A percentile compares a stretch with the other conserved stretches of the same genome.
Conservation (phyloP, 2,329 filamentous ascomycete species). For the Mycosphaerella sp. region DNA sequence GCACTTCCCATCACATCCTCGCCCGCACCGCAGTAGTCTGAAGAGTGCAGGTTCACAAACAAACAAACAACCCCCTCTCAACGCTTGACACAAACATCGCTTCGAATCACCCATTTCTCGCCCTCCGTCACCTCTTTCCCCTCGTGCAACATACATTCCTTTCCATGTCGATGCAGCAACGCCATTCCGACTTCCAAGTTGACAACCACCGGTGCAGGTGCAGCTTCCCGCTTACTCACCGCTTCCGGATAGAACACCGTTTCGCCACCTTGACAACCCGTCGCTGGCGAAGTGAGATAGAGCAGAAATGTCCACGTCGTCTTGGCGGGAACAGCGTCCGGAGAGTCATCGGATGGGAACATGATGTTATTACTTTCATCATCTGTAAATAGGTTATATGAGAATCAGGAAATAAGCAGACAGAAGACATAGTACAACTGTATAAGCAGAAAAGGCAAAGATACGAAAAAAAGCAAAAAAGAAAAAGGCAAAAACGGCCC, state of each 20-base stretch:
- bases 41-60: too few species aligned
- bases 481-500: too few species aligned
- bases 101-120: slow-evolving; percentile 87
- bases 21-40: too few species aligned
- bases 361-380: slow-evolving; percentile 76
- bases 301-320: slow-evolving; percentile 91
- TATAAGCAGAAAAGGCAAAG: too few species aligned
- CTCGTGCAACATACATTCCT: slow-evolving; percentile 85
- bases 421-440: background rate
- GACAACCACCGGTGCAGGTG: slow-evolving; percentile 57
- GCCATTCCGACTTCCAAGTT: slow-evolving; percentile 76
- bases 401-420: background rate
- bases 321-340: slow-evolving; percentile 47
- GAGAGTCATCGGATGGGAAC: slow-evolving; percentile 43
- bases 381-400: slow-evolving; percentile 46
- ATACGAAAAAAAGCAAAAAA: too few species aligned
- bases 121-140: slow-evolving; percentile 70
- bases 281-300: slow-evolving; percentile 70
- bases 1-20: too few species aligned
- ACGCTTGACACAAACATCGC: slow-evolving; percentile 65
- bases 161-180: slow-evolving; percentile 79
- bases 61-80: slow-evolving; percentile 24
- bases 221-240: slow-evolving; percentile 35
- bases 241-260: slow-evolving; percentile 81
- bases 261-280: slow-evolving; percentile 76